Evolutionary conservation across 2,329 filamentous ascomycete species (phyloP).

Genomic region (Dothistroma septosporum): DNA sequence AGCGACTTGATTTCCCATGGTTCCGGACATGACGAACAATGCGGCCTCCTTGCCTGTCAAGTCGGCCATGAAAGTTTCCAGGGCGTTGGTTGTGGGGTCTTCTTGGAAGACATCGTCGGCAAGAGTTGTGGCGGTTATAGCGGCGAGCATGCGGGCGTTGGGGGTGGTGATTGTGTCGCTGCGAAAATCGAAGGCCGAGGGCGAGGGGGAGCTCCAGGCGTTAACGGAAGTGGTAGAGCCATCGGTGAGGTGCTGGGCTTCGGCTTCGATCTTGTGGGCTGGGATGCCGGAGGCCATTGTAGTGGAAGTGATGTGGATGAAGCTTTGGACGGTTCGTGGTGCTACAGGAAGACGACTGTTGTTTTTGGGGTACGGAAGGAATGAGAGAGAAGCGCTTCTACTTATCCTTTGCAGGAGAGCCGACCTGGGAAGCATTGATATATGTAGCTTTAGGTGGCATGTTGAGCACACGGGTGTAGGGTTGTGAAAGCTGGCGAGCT

Average conservation of each 20-base stretch:
- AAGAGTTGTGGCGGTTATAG: constrained; percentile 69
- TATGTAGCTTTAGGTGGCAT: neutral
- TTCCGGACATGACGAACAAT: constrained; percentile 80
- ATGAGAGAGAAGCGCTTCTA: neutral
- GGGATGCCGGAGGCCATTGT: constrained; percentile 7
- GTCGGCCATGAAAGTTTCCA: constrained; percentile 70
- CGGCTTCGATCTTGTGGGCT: constrained; percentile 12
- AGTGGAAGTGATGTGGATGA: constrained; percentile 11
- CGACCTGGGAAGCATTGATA: constrained; percentile 1
- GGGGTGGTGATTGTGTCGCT: constrained; percentile 70
- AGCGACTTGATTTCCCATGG: constrained; percentile 86
- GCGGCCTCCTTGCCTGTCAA: constrained; percentile 72
- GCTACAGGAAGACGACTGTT: neutral
- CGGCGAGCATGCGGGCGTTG: constrained; percentile 73
- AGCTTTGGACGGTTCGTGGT: neutral
- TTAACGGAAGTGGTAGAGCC: constrained; percentile 23
- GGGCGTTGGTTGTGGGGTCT: constrained; percentile 69
- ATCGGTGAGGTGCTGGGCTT: constrained; percentile 20
- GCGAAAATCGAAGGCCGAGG: constrained; percentile 55
- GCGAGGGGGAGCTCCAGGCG: constrained; percentile 43
- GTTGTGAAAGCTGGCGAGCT: neutral
- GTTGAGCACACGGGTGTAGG: neutral
- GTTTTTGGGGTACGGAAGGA: neutral
- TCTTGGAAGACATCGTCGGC: constrained; percentile 81
- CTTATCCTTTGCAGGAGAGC: constrained; percentile 18